Evolutionary conservation across 2,329 filamentous ascomycete species (phyloP).

Genomic region (Arthrobotrys sphaeroides): DNA sequence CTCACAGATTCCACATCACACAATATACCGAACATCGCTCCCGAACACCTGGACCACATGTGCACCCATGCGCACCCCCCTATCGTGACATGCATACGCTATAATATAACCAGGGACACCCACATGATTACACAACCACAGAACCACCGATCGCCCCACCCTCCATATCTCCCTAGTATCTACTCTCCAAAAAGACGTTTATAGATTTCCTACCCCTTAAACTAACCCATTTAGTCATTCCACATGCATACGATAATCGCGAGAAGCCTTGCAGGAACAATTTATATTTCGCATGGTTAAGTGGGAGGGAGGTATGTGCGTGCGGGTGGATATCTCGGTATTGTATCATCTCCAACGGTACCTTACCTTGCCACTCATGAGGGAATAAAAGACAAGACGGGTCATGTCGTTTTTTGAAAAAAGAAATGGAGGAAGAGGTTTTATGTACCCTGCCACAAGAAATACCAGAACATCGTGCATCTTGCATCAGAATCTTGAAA

Average conservation of each 20-base stretch:
- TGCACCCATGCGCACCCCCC: background rate
- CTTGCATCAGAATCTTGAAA: constrained; percentile 21
- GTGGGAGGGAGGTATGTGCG: too few species aligned
- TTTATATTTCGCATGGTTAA: too few species aligned
- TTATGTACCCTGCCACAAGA: background rate
- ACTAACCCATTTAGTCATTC: too few species aligned
- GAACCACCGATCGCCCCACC: background rate
- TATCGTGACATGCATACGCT: constrained; percentile 18
- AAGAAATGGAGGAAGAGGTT: background rate
- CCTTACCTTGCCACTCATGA: background rate
- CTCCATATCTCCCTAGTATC: too few species aligned
- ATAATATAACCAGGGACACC: constrained; percentile 8
- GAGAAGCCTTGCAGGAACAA: too few species aligned
- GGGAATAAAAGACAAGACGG: background rate
- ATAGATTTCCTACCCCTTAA: constrained; percentile 4
- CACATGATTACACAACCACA: constrained; percentile 19
- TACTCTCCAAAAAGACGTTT: too few species aligned
- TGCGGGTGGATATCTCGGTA: constrained; percentile 6
- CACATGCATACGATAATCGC: too few species aligned
- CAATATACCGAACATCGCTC: too few species aligned
- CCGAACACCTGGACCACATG: background rate
- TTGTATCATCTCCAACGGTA: background rate
- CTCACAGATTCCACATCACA: too few species aligned
- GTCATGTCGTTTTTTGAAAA: background rate
- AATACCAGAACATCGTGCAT: background rate